Conservation (phyloP, 225 moss, liverwort and hornwort genomes). For the Pseudoscleropodium purum region DNA sequence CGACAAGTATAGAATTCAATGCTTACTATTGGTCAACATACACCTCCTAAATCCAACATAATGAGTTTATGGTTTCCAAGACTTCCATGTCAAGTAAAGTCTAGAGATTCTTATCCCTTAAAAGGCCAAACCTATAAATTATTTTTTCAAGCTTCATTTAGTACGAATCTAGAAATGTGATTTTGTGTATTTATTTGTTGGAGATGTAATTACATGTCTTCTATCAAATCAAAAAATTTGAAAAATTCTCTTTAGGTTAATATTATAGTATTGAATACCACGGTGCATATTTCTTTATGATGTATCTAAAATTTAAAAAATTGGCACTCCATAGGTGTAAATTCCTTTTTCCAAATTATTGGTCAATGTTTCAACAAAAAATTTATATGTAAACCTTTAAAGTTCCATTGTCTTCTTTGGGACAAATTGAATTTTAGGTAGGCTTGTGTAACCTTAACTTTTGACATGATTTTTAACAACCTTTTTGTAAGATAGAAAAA, state of each 20-base stretch:
- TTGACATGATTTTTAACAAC: too few species aligned
- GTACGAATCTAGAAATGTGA: neutral
- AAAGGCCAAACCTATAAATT: neutral
- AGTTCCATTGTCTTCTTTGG: fast-evolving
- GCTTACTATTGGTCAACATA: neutral
- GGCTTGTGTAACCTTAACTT: neutral
- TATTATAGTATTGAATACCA: neutral
- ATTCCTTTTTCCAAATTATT: neutral
- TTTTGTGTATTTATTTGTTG: neutral
- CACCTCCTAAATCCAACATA: neutral
- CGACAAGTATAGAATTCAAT: neutral
- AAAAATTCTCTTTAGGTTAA: neutral
- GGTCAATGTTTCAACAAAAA: neutral
- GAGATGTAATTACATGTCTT: neutral
- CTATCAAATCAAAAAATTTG: neutral
- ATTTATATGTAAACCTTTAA: neutral
- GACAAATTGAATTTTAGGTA: neutral
- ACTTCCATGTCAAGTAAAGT: neutral
- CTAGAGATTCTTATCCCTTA: neutral
- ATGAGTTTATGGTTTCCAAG: neutral
- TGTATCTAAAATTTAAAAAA: neutral
- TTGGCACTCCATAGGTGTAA: neutral
- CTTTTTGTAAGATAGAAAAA: too few species aligned
- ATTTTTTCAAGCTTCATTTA: neutral
- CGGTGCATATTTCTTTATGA: neutral